These are phyloP conservation scores for Fistulinella cinereoalba DNA, from an alignment of 1,284 basidiomycete genomes.

Conservation along the genomic window DNA sequence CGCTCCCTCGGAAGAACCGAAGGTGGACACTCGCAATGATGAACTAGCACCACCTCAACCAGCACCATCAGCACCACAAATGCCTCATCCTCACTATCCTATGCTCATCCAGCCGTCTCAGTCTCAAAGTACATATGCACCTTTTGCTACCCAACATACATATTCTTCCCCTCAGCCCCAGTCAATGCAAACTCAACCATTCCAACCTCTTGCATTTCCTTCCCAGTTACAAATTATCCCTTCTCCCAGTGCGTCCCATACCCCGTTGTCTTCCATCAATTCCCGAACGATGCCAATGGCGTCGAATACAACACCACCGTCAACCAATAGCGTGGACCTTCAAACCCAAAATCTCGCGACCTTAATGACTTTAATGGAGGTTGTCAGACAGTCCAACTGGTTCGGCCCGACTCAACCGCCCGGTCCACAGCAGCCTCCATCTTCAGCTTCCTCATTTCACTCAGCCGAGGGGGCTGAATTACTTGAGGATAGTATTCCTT, in stretches of 20 bases:
- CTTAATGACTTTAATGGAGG: constrained; percentile 35
- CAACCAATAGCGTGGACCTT: constrained; percentile 14
- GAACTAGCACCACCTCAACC: constrained; percentile 1
- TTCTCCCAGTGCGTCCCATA: constrained; percentile 10
- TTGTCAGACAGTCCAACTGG: constrained; percentile 28
- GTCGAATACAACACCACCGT: constrained; percentile 4
- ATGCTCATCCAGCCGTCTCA: constrained; percentile 15
- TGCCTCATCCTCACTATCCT: constrained; percentile 13
- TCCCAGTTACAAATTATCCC: constrained; percentile 18
- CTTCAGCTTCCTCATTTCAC: constrained; percentile 8
- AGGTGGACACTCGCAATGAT: neutral
- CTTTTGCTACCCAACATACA: constrained; percentile 15
- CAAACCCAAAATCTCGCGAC: constrained; percentile 25
- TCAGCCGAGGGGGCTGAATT: neutral
- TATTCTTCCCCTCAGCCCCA: constrained; percentile 19
- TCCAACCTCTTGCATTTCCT: constrained; percentile 14
- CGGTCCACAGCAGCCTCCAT: constrained; percentile 12
- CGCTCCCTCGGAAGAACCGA: constrained; percentile 6
- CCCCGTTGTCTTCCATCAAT: constrained; percentile 15
- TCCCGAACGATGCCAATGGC: constrained; percentile 13
- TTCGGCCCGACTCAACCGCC: constrained; percentile 19
- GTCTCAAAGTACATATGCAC: constrained; percentile 18
- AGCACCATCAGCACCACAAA: constrained; percentile 7
- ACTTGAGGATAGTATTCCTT: neutral
- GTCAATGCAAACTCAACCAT: constrained; percentile 16